A percentile compares a stretch with the other conserved stretches of the same genome.
These are phyloP conservation scores for Sordariomycetes sp. DNA, from an alignment of 2,329 filamentous ascomycete species.

Conservation along the genomic window DNA sequence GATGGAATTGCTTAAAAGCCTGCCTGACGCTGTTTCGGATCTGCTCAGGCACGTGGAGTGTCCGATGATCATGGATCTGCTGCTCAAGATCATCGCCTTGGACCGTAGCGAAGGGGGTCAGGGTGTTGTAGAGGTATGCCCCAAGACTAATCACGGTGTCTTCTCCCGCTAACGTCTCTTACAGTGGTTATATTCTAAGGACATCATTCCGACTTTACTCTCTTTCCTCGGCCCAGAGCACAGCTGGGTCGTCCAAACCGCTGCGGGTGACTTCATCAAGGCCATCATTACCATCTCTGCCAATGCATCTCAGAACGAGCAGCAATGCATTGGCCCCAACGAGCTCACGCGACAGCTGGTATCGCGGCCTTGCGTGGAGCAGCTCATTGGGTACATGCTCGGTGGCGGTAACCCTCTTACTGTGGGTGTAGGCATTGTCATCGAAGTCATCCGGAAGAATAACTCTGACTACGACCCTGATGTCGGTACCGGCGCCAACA, in stretches of 20 bases:
- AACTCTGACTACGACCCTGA: conserved; percentile 98
- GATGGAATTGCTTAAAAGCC: conserved; percentile 77
- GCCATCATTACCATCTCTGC: conserved; percentile 98
- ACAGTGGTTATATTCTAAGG: conserved; percentile 85
- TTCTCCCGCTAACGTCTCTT: conserved; percentile 9
- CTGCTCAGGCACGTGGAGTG: conserved; percentile 93
- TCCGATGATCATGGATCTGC: conserved; percentile 94
- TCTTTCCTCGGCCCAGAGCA: conserved; percentile 80
- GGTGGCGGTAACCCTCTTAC: conserved; percentile 88
- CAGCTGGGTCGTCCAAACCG: conserved; percentile 86
- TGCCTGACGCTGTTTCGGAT: conserved; percentile 73
- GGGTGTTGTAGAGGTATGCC: conserved; percentile 81
- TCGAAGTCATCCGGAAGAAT: conserved; percentile 98
- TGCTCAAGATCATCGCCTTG: conserved; percentile 93
- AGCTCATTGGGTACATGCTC: conserved; percentile 86
- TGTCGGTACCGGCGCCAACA: conserved; percentile 70
- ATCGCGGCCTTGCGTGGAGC: conserved; percentile 72
- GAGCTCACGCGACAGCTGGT: conserved; percentile 93
- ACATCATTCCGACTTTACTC: conserved; percentile 78
- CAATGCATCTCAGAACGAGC: conserved; percentile 95
- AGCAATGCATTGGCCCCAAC: conserved; percentile 97
- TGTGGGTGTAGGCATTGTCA: conserved; percentile 93
- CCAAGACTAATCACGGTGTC: not conserved
- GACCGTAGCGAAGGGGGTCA: conserved; percentile 87
- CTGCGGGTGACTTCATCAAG: conserved; percentile 94